A percentile compares a stretch with the other conserved stretches of the same genome.
Evolutionary conservation across 805 yeast genomes (phyloP).

Genomic region (Saccharomycopsis babjevae): DNA sequence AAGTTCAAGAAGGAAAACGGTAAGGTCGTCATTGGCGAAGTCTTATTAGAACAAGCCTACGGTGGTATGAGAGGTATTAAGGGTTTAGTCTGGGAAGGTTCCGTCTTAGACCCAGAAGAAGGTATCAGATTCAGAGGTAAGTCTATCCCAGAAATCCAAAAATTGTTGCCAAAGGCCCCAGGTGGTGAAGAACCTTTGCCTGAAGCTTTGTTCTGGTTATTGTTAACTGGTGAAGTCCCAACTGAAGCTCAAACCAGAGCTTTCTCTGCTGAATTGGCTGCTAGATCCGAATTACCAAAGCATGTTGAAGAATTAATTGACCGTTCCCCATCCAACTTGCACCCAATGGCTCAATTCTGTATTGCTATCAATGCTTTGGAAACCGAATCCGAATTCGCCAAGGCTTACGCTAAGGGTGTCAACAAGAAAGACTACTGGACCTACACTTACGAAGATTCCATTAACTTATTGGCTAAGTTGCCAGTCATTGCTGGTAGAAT

Average conservation of each 20-base stretch:
- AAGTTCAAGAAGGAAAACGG: conserved; percentile 86
- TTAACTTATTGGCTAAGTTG: conserved; percentile 71
- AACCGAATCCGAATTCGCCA: conserved; percentile 73
- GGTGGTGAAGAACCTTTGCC: conserved; percentile 60
- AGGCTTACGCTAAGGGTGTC: conserved; percentile 78
- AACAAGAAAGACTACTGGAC: conserved; percentile 78
- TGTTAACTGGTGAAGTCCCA: conserved; percentile 78
- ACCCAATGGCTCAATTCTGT: conserved; percentile 87
- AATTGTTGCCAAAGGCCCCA: conserved; percentile 64
- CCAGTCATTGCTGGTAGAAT: conserved; percentile 76
- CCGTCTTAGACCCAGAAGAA: conserved; percentile 74
- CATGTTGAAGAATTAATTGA: conserved; percentile 67
- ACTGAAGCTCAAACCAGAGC: conserved; percentile 59
- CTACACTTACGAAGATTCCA: conserved; percentile 71
- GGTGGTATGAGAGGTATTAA: conserved; percentile 90
- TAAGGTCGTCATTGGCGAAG: conserved; percentile 66
- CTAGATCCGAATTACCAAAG: conserved; percentile 67
- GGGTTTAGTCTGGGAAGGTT: conserved; percentile 83
- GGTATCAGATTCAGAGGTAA: conserved; percentile 82
- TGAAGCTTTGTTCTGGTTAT: conserved; percentile 74
- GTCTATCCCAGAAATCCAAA: conserved; percentile 72
- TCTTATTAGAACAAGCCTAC: conserved; percentile 68
- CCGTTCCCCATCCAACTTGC: conserved; percentile 63
- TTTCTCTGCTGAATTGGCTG: conserved; percentile 66
- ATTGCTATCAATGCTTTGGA: conserved; percentile 76